phyloP scores from a whole-genome alignment of 2,329 filamentous ascomycete genomes.

The Scedosporium dehoogii region DNA sequence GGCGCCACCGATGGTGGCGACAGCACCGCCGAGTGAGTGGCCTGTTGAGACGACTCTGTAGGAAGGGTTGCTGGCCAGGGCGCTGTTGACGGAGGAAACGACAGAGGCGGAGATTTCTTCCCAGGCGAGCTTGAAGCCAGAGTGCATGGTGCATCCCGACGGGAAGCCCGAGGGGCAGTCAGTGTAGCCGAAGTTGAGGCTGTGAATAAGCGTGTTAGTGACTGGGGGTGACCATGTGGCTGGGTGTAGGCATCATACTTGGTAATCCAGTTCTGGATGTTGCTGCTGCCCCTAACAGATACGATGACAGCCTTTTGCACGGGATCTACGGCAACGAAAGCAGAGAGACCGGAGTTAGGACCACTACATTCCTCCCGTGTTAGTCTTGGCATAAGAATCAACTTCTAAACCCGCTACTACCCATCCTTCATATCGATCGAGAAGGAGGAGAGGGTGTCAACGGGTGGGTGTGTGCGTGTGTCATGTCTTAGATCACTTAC shows the following conservation, averaged over 20 bases:
- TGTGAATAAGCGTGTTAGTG: not conserved
- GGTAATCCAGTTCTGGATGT: slow-evolving; percentile 51
- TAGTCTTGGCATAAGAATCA: not conserved
- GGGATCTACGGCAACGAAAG: slow-evolving; percentile 33
- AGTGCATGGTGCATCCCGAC: slow-evolving; percentile 39
- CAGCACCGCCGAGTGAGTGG: slow-evolving; percentile 58
- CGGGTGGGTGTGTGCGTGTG: too few species aligned
- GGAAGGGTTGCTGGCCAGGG: slow-evolving; percentile 33
- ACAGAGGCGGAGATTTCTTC: slow-evolving; percentile 35
- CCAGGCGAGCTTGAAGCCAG: slow-evolving; percentile 52
- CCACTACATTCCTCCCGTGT: not conserved
- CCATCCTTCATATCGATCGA: too few species aligned
- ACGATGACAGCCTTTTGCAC: slow-evolving; percentile 44
- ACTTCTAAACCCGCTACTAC: too few species aligned
- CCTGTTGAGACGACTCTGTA: slow-evolving; percentile 51
- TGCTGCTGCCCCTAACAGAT: slow-evolving; percentile 48
- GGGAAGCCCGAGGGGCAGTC: slow-evolving; percentile 26
- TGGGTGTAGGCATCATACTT: slow-evolving; percentile 23
- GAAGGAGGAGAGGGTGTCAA: too few species aligned
- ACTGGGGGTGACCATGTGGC: not conserved
- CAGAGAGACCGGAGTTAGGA: not conserved
- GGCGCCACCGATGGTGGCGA: slow-evolving; percentile 50
- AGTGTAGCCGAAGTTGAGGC: slow-evolving; percentile 20
- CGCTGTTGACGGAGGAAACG: slow-evolving; percentile 31
- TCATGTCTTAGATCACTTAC: slow-evolving; percentile 16